These are phyloP conservation scores for Lactarius sanguifluus DNA, from an alignment of 768 basidiomycete species.

Conservation along the genomic window DNA sequence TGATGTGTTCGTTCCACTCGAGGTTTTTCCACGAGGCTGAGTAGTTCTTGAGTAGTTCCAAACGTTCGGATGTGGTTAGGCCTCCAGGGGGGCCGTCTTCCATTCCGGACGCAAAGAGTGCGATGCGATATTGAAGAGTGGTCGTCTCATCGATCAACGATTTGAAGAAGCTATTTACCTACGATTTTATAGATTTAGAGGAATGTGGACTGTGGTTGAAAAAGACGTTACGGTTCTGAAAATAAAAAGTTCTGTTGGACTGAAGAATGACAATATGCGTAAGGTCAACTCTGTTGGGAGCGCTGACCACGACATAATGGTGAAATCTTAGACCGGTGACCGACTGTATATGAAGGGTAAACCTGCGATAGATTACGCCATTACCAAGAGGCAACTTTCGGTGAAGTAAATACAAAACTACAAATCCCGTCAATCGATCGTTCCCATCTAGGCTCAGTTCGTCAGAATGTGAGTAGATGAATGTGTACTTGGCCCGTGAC, in stretches of 20 bases:
- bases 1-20: constrained; percentile 13
- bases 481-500: neutral
- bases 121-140: constrained; percentile 23
- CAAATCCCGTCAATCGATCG: constrained; percentile 12
- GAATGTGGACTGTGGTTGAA: too few relatives aligned
- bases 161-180: constrained; percentile 23
- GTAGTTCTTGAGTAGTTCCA: constrained; percentile 16
- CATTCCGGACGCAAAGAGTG: constrained; percentile 19
- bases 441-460: neutral
- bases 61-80: constrained; percentile 11
- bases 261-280: constrained; percentile 15
- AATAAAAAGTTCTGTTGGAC: constrained; percentile 8
- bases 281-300: constrained; percentile 20
- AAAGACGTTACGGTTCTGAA: constrained; percentile 16
- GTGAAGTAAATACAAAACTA: neutral
- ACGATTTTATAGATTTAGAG: constrained; percentile 2
- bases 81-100: constrained; percentile 18
- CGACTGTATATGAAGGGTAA: too few relatives aligned
- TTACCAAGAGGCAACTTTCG: neutral
- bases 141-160: constrained; percentile 15
- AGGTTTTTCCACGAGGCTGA: constrained; percentile 23
- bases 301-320: neutral
- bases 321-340: too few relatives aligned
- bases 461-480: constrained; percentile 26
- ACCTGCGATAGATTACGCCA: neutral